Evolutionary conservation across 129 eudicot genomes (phyloP).

Genomic region (Scalesia atractyloides): DNA sequence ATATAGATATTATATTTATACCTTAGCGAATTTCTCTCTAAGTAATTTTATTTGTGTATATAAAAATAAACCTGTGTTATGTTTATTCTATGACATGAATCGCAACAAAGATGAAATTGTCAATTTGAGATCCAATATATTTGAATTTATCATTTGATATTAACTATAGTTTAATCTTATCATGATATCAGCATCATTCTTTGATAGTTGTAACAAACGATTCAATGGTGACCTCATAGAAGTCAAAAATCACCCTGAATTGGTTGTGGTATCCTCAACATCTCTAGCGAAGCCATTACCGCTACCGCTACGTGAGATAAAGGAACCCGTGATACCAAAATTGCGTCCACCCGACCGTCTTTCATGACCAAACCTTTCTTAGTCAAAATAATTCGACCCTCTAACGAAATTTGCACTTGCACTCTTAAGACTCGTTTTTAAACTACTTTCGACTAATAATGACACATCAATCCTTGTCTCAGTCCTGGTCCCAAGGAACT

Average conservation of each 20-base stretch:
- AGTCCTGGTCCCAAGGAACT: too few relatives aligned
- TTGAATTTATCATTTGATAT: background rate
- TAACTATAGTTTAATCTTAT: constrained; percentile 5
- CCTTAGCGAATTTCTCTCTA: too few relatives aligned
- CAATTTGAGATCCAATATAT: background rate
- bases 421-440: constrained; percentile 35
- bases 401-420: constrained; percentile 28
- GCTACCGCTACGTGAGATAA: constrained; percentile 5
- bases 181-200: background rate
- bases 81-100: too few relatives aligned
- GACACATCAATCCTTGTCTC: background rate
- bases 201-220: background rate
- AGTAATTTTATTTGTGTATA: too few relatives aligned
- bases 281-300: background rate
- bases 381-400: constrained; percentile 19
- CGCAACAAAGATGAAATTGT: too few relatives aligned
- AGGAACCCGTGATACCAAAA: background rate
- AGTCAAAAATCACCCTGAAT: constrained; percentile 4
- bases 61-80: too few relatives aligned
- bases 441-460: constrained; percentile 11
- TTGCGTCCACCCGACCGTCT: constrained; percentile 6
- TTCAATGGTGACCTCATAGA: background rate
- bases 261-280: background rate
- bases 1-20: too few relatives aligned
- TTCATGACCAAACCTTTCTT: constrained; percentile 34